Conservation (phyloP, 2,329 filamentous ascomycete genomes). For the Exophiala sp. region DNA sequence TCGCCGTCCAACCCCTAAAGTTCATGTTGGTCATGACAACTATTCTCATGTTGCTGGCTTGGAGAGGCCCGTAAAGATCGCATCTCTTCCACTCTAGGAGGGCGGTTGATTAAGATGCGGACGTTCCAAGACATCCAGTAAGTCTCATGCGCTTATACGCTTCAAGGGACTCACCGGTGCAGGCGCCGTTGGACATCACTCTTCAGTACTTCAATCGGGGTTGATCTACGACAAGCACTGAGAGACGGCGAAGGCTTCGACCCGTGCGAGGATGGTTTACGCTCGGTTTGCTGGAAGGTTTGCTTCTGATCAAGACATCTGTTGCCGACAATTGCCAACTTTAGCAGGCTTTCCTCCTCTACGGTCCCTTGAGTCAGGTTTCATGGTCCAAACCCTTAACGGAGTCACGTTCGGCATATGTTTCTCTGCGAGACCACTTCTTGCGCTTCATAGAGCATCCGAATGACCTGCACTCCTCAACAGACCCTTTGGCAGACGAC, state of each 20-base stretch:
- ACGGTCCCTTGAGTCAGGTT: slow-evolving; percentile 57
- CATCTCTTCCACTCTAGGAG: neutral
- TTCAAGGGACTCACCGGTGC: neutral
- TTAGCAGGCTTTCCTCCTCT: slow-evolving; percentile 69
- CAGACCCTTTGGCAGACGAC: slow-evolving; percentile 84
- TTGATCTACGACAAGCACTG: slow-evolving; percentile 60
- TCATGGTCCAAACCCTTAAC: slow-evolving; percentile 64
- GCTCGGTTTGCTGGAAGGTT: slow-evolving; percentile 91
- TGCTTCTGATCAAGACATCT: neutral
- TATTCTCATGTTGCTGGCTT: neutral
- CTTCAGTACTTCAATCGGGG: slow-evolving; percentile 51
- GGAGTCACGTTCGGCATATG: slow-evolving; percentile 68
- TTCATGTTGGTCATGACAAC: neutral
- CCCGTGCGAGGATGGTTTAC: slow-evolving; percentile 65
- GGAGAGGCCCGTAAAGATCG: neutral
- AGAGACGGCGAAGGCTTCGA: slow-evolving; percentile 54
- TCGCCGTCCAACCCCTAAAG: too few species aligned
- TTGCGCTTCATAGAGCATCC: slow-evolving; percentile 78
- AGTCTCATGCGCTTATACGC: slow-evolving; percentile 4
- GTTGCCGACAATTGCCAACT: slow-evolving; percentile 14
- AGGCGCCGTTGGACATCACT: slow-evolving; percentile 59
- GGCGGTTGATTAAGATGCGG: slow-evolving; percentile 45
- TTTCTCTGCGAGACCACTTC: slow-evolving; percentile 64
- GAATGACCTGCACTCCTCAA: slow-evolving; percentile 65
- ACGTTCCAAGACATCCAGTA: slow-evolving; percentile 54